Base-by-base conservation (phyloP, 345 rosid genomes). In the Arabis alpina region DNA sequence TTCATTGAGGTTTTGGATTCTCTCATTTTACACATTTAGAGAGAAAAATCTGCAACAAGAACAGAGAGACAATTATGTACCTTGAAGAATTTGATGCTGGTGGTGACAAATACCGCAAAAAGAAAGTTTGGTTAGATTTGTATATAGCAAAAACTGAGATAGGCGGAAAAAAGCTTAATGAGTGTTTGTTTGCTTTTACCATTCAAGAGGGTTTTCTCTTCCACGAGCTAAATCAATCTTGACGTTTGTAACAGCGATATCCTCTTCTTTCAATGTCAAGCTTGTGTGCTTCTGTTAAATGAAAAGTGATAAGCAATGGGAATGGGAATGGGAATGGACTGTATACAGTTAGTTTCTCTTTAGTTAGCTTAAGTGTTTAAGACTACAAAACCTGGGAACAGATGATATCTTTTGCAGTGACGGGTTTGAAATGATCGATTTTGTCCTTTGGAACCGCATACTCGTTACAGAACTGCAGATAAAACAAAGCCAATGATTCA, bases 71-170 rank as follows among this genome's bases (percentile, higher is more conserved):
- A n/a, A n/a, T 6, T 32, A 32, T 32, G 36, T 88, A 93, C 98
- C 98, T 87, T 82, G 85, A 85, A 93, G 82, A 93, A 93, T 36
- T 88, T 82, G 86, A 93, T 87, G 85, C 98, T 93, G 92, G 67
- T 66, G 62, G 72, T 45, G 74, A 50, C 47, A 36, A 44, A 39
- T 41, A 59, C 65, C 63, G 54, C 54, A 23, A 51, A 43, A 37
- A 64, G 65, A 44, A 30, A 19, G 34, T 7, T 65, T 77, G 40
- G 36, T 70, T 48, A 76, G 68, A 62, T 32, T 34, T 63, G 27
- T 43, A n/a, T n/a, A n/a, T n/a, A n/a, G n/a, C n/a, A n/a, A n/a
- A 25, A 36, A n/a, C 13, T 3, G 5, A 54, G 16, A 40, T 50
- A 50, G 63, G 71, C 1, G 10, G 14, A 63, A 63, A 67, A 32